Conservation (phyloP, 169 alveolate genomes). For the Plasmodium vivax region DNA sequence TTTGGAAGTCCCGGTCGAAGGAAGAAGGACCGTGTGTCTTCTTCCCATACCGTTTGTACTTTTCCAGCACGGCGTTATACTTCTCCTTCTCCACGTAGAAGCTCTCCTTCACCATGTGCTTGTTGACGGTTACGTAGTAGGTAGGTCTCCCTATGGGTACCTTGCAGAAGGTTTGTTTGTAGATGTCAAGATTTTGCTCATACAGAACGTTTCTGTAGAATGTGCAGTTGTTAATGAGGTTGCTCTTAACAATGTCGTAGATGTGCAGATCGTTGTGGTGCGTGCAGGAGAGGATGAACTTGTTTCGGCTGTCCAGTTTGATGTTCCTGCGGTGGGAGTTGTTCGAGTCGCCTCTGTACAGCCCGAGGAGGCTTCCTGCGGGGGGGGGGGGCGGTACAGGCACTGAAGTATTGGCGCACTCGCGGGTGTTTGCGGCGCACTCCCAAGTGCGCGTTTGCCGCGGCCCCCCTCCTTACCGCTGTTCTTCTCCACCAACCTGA, state of each 20-base stretch:
- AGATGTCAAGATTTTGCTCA: constrained; percentile 49
- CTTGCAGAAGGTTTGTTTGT: constrained; percentile 51
- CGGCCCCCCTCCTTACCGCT: constrained; percentile 39
- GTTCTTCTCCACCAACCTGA: constrained; percentile 58
- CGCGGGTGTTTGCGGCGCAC: too few relatives aligned
- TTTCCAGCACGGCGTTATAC: constrained; percentile 23
- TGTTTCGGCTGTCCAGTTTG: constrained; percentile 46
- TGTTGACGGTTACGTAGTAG: constrained; percentile 63
- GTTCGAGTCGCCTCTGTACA: constrained; percentile 70
- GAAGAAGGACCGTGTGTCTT: neutral
- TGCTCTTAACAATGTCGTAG: constrained; percentile 63
- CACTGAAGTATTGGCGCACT: too few relatives aligned
- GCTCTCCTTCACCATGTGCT: constrained; percentile 19
- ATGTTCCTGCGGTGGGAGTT: constrained; percentile 61
- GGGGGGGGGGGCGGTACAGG: neutral
- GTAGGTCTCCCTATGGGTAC: constrained; percentile 66
- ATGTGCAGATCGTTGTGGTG: constrained; percentile 36
- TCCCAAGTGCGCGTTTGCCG: neutral
- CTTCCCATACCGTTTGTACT: constrained; percentile 54
- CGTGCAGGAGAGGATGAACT: constrained; percentile 58
- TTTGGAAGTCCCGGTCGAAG: constrained; percentile 27
- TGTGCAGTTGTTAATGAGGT: constrained; percentile 31
- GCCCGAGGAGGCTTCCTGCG: constrained; percentile 52
- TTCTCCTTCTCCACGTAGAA: constrained; percentile 48
- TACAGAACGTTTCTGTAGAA: constrained; percentile 17